These are phyloP conservation scores for Penicillium herquei DNA, from an alignment of 495 filamentous ascomycete species.

Conservation along the genomic window DNA sequence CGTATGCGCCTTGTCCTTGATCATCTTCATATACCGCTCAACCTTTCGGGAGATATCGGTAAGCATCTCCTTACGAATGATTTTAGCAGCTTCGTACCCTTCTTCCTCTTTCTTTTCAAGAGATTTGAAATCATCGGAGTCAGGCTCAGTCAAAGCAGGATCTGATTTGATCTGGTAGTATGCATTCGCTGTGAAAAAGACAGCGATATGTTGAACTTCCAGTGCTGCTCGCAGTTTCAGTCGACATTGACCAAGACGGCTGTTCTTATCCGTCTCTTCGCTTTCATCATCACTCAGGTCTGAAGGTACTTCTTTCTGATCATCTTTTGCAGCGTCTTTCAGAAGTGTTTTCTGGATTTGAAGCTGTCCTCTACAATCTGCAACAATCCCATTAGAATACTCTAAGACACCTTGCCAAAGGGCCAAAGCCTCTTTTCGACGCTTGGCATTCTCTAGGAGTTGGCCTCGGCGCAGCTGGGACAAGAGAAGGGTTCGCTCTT, in stretches of 20 bases:
- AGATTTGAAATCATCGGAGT: slow-evolving; percentile 61
- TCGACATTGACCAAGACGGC: slow-evolving; percentile 55
- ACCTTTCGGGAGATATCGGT: slow-evolving; percentile 50
- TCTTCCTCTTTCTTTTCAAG: slow-evolving; percentile 69
- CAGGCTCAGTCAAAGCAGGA: slow-evolving; percentile 54
- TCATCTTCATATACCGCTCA: slow-evolving; percentile 40
- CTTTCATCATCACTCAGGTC: slow-evolving; percentile 42
- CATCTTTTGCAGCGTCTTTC: slow-evolving; percentile 16
- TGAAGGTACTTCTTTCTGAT: slow-evolving; percentile 8
- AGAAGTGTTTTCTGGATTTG: slow-evolving; percentile 39
- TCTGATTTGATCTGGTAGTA: slow-evolving; percentile 80
- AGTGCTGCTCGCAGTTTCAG: slow-evolving; percentile 68
- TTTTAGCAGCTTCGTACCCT: slow-evolving; percentile 73
- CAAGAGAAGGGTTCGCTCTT: slow-evolving; percentile 64
- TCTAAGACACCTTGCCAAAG: slow-evolving; percentile 64
- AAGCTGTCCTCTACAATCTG: slow-evolving; percentile 63
- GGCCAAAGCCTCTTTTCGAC: slow-evolving; percentile 55
- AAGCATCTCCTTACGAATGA: slow-evolving; percentile 73
- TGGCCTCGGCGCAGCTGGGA: slow-evolving; percentile 68
- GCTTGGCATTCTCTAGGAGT: slow-evolving; percentile 63
- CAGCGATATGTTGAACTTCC: slow-evolving; percentile 76
- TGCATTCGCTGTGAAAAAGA: slow-evolving; percentile 81
- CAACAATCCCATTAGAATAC: slow-evolving; percentile 55
- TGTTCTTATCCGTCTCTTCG: slow-evolving; percentile 45
- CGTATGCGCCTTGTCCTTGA: slow-evolving; percentile 41